Base-by-base conservation (phyloP, 179 eudicot species). In the Heliamphora pulchella region DNA sequence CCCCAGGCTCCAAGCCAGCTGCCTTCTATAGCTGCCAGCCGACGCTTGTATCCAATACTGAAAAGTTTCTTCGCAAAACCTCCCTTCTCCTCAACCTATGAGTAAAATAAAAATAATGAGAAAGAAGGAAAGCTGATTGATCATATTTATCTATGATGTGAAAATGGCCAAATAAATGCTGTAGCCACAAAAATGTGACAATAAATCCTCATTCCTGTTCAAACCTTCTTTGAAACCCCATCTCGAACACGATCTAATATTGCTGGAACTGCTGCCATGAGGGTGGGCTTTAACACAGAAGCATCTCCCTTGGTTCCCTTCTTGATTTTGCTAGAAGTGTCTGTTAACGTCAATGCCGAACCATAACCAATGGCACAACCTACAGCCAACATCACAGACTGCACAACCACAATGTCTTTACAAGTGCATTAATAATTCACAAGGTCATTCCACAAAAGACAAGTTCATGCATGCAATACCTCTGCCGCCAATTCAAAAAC, bases 1-100 rank as follows among this genome's bases (percentile, higher is more conserved):
- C 98, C 97, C 95, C 96, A 91, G 13, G 98, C 98, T 15, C 98
- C 98, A 75, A 93, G 83, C 94, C 92, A 93, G 83, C 96, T 92
- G 74, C 98, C 98, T 80, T 94, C 96, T 76, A 96, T 85, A 79
- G 97, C 92, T 73, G 93, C 83, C 78, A 92, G 77, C 17, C 98
- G 90, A 13, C 98, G 97, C 79, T 85, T 89, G 81, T 85, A 96
- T 39, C 89, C 98, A 78, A 89, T 75, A 76, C 83, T 82, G 79
- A 96, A 93, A 77, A 93, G 93, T 54, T 82, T 89, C 83, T 89
- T 91, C 10, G 88, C 88, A 69, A 88, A 64, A 72, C 96, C 96
- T 20, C 93, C 98, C 82, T 81, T 93, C 82, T 90, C 98, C 62
- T 87, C 93, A 83, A 96, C 96, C 98, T 93, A 85, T 59, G 39